Evolutionary conservation across 2,329 filamentous ascomycete genomes (phyloP), one percentile per base, ranked within the genome.

Genomic region (Aspergillus luchuensis): DNA sequence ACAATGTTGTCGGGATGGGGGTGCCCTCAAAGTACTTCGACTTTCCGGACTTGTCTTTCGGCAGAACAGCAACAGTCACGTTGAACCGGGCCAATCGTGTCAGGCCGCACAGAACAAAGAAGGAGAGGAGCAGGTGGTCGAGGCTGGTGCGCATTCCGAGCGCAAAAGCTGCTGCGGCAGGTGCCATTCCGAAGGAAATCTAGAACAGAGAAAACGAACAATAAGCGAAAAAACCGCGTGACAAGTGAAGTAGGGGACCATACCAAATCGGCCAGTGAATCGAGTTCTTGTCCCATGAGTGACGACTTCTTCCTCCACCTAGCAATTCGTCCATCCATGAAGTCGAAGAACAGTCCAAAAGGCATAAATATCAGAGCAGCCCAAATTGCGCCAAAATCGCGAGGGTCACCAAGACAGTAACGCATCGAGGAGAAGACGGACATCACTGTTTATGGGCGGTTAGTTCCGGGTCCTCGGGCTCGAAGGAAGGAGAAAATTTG

Each of bases 21-120:
- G 94, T 96, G 69, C 95, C 95, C 80, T 99, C 95, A 69, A 99
- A 99, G 80, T 96, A 99, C 73, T 90, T 86, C 61, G 91, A 92
- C 81, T 99, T 99, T 68, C 95, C 95, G 0, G 85, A 87, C 52
- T 88, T 89, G 75, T 99, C 95, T 79, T 98, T 97, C 64, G 95
- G 95, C 11, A 99, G 86, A 68, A 89, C 88, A 38, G 88, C 85
- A 39, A 95, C 93, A 10, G 95, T 98, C 55, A 99, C 95, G 77
- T 99, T 99, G 87, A 99, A 99, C 66, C 95, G 90, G 49, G 95
- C 95, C 10, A 99, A 87, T 53, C 95, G 89, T 2, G 93, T 96
- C 50, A 99, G 87, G 59, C 95, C 95, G 78, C 92, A 96, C 55
- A 99, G 90, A 48, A 98, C 92, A 78, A 98, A 99, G 79, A 94